These are phyloP conservation scores for Lasiodiplodia theobromae DNA, from an alignment of 2,329 filamentous ascomycete genomes.

Conservation along the genomic window DNA sequence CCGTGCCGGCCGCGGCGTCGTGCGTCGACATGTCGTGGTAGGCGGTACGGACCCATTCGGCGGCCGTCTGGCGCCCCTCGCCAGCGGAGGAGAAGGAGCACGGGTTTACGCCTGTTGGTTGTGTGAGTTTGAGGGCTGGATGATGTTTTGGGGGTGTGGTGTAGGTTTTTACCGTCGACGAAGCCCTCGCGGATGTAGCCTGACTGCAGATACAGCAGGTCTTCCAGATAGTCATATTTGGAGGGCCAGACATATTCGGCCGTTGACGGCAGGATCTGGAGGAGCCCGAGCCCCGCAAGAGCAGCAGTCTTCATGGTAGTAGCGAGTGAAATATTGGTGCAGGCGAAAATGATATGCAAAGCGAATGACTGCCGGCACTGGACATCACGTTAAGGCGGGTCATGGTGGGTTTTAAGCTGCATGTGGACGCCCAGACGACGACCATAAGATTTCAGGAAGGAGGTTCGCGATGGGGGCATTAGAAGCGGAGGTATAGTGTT, in stretches of 20 bases:
- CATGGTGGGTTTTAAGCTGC: neutral
- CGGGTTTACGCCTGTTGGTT: conserved; percentile 11
- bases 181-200: conserved; percentile 23
- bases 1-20: conserved; percentile 11
- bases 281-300: conserved; percentile 6
- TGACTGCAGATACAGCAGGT: conserved; percentile 11
- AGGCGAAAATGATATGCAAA: neutral
- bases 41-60: conserved; percentile 26
- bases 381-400: too few relatives aligned
- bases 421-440: neutral
- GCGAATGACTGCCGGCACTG: neutral
- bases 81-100: conserved; percentile 15
- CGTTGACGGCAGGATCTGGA: neutral
- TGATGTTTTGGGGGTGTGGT: neutral
- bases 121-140: neutral
- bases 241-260: conserved; percentile 29
- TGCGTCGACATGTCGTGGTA: conserved; percentile 27
- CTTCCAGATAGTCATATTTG: conserved; percentile 20
- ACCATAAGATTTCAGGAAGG: conserved; percentile 11
- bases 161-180: conserved; percentile 2
- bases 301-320: conserved; percentile 19
- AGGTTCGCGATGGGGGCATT: neutral
- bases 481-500: conserved; percentile 1
- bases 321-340: neutral
- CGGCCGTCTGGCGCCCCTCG: conserved; percentile 6